Evolutionary conservation across 129 eudicot species (phyloP).

Genomic region (Arctium minus): DNA sequence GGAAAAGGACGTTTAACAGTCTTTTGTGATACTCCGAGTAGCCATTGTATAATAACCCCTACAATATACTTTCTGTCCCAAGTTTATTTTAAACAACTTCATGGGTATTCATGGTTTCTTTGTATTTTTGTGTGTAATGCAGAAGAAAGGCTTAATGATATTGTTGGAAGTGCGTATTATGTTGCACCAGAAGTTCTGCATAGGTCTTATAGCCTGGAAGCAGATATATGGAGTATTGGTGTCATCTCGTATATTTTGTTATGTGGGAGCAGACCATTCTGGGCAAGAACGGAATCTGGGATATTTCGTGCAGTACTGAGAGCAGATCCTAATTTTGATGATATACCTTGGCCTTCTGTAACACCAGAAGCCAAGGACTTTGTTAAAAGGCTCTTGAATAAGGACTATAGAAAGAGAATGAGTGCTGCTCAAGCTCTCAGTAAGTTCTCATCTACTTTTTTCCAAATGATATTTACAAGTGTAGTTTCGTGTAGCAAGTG

Average conservation of each 20-base stretch:
- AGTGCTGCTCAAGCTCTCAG: conserved; percentile 94
- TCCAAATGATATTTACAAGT: background rate
- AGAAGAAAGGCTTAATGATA: conserved; percentile 90
- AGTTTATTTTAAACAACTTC: background rate
- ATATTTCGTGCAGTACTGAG: conserved; percentile 81
- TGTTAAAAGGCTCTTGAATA: conserved; percentile 76
- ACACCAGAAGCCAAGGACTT: conserved; percentile 82
- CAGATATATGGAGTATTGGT: conserved; percentile 94
- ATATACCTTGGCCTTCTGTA: conserved; percentile 81
- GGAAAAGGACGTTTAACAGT: too few species aligned
- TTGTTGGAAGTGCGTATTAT: conserved; percentile 85
- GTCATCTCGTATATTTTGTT: conserved; percentile 75
- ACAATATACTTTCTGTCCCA: background rate
- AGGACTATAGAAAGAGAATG: conserved; percentile 87
- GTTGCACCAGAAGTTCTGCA: conserved; percentile 95
- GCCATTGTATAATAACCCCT: background rate
- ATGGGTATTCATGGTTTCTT: background rate
- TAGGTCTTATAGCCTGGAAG: conserved; percentile 82
- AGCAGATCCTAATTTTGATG: conserved; percentile 85
- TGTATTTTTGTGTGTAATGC: conserved; percentile 13
- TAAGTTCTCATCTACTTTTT: conserved; percentile 26
- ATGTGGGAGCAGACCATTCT: conserved; percentile 88
- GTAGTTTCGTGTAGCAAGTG: background rate
- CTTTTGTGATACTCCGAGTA: too few species aligned
- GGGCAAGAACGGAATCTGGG: conserved; percentile 94